Conservation (phyloP, 306 rosid species). For the Delonix regia region DNA sequence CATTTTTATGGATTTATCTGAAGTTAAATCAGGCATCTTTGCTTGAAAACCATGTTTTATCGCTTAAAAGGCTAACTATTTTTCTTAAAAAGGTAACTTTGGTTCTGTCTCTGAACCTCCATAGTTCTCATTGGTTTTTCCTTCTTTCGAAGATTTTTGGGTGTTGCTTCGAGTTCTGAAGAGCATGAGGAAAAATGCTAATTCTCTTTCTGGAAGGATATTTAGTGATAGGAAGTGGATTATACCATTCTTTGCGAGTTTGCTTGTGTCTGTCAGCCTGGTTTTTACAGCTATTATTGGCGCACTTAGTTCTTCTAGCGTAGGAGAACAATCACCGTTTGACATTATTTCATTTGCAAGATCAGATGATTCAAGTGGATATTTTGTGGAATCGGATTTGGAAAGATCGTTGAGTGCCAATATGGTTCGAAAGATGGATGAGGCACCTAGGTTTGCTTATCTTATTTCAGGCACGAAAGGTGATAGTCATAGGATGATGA, state of each 20-base stretch:
- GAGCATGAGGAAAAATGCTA: constrained; percentile 88
- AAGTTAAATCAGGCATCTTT: constrained; percentile 37
- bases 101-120: constrained; percentile 38
- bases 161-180: constrained; percentile 42
- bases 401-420: constrained; percentile 42
- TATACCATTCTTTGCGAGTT: constrained; percentile 83
- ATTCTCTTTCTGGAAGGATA: constrained; percentile 74
- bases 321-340: constrained; percentile 63
- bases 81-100: constrained; percentile 37
- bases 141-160: constrained; percentile 36
- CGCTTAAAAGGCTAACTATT: constrained; percentile 35
- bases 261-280: constrained; percentile 67
- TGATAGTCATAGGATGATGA: constrained; percentile 92
- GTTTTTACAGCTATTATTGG: constrained; percentile 67
- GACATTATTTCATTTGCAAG: constrained; percentile 56
- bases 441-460: constrained; percentile 84
- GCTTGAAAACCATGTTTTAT: constrained; percentile 47
- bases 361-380: constrained; percentile 63
- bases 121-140: constrained; percentile 28
- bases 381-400: constrained; percentile 76
- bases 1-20: constrained; percentile 35
- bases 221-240: constrained; percentile 86
- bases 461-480: constrained; percentile 97
- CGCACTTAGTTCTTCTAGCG: constrained; percentile 49
- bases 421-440: constrained; percentile 35